Percentiles rank a stretch among this genome's conserved stretches.
These are phyloP conservation scores for Aspergillus sp. DNA, from an alignment of 2,329 filamentous ascomycete species.

Conservation along the genomic window DNA sequence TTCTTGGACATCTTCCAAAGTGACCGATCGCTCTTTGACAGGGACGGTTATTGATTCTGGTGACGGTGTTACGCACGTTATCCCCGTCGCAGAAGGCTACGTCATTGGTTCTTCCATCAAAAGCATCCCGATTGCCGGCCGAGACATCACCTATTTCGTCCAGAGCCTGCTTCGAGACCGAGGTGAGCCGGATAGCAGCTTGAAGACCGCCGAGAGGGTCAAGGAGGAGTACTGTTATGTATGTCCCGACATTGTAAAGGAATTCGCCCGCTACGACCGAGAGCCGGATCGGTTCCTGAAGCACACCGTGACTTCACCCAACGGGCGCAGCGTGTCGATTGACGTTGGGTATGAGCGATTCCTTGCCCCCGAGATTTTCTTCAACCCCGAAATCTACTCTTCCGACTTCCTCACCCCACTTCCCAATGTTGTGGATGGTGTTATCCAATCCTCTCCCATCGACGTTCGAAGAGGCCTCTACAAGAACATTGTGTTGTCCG, in stretches of 20 bases:
- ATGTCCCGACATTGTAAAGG: conserved; percentile 97
- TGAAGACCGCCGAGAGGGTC: conserved; percentile 97
- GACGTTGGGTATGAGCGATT: conserved; percentile 98
- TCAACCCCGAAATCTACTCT: conserved; percentile 99
- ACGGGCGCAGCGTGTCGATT: conserved; percentile 80
- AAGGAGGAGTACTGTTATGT: conserved; percentile 99
- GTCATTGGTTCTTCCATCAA: conserved; percentile 99
- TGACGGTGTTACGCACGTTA: conserved; percentile 98
- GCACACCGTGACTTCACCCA: conserved; percentile 83
- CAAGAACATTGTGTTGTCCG: conserved; percentile 99
- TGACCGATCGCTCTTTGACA: conserved; percentile 91
- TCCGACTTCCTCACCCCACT: conserved; percentile 97
- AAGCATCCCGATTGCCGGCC: conserved; percentile 95
- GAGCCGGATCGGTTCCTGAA: conserved; percentile 90
- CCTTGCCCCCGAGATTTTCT: conserved; percentile 98
- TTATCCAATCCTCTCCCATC: conserved; percentile 97
- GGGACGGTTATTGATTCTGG: conserved; percentile 98
- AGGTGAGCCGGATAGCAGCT: conserved; percentile 91
- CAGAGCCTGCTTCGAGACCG: conserved; percentile 94
- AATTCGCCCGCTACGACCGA: conserved; percentile 91
- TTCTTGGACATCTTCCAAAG: conserved; percentile 98
- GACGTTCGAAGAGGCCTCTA: conserved; percentile 96
- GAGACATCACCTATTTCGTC: conserved; percentile 98
- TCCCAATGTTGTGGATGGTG: conserved; percentile 89
- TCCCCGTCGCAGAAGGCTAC: conserved; percentile 97